Evolutionary conservation across 441 rosid genomes (phyloP).

Genomic region (Jatropha multifida): DNA sequence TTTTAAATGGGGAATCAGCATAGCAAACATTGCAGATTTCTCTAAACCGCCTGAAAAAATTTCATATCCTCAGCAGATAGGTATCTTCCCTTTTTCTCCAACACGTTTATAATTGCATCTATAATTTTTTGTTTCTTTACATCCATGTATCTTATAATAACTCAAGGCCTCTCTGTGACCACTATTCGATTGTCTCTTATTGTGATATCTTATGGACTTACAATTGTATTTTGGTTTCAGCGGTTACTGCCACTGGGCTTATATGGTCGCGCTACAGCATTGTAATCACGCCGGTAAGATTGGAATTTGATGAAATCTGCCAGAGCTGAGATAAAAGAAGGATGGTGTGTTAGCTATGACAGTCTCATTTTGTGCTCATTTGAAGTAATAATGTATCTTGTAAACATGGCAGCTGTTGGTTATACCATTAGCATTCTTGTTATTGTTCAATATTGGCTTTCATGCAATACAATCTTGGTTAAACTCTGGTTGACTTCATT

Average conservation of each 20-base stretch:
- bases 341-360: no score
- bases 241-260: constrained; percentile 82
- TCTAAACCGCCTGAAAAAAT: constrained; percentile 81
- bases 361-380: neutral
- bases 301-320: neutral
- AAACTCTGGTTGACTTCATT: neutral
- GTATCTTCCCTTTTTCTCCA: constrained; percentile 31
- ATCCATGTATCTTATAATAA: neutral
- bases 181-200: neutral
- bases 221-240: constrained; percentile 36
- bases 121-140: neutral
- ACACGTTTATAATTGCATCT: neutral
- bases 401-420: neutral
- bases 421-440: neutral
- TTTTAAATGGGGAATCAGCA: constrained; percentile 95
- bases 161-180: neutral
- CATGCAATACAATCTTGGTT: neutral
- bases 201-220: constrained; percentile 4
- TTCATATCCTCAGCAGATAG: constrained; percentile 91
- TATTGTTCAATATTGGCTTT: neutral
- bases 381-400: neutral
- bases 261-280: constrained; percentile 96
- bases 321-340: neutral
- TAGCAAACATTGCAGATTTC: constrained; percentile 86
- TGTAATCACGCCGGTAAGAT: constrained; percentile 88